Percentiles rank a stretch among this genome's conserved stretches.
Conservation (phyloP, 2,329 filamentous ascomycete genomes). For the Penicillium sp. region DNA sequence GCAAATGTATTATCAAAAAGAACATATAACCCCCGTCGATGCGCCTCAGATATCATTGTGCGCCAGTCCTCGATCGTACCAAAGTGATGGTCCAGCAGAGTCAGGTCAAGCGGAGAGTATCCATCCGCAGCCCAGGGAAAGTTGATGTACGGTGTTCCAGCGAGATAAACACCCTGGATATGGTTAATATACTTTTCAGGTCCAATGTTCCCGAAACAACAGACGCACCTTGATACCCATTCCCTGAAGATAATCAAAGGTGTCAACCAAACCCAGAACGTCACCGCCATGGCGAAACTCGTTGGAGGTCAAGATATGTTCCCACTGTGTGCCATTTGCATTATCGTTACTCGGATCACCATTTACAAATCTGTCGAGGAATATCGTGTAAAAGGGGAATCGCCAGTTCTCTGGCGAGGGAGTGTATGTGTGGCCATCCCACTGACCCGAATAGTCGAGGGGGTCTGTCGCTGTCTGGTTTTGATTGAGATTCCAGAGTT, state of each 20-base stretch:
- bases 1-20: conserved; percentile 66
- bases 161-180: conserved; percentile 59
- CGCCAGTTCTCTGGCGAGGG: conserved; percentile 63
- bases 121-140: conserved; percentile 63
- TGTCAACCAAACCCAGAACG: conserved; percentile 58
- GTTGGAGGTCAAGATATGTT: conserved; percentile 60
- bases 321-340: conserved; percentile 59
- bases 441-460: conserved; percentile 58
- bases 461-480: conserved; percentile 57
- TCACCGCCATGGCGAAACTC: conserved; percentile 66
- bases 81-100: conserved; percentile 62
- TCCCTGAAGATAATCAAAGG: conserved; percentile 64
- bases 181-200: neutral
- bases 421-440: conserved; percentile 52
- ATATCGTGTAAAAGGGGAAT: conserved; percentile 65
- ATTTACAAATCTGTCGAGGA: conserved; percentile 65
- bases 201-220: conserved; percentile 6
- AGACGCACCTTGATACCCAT: conserved; percentile 60
- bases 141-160: conserved; percentile 64
- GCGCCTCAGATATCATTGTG: conserved; percentile 58
- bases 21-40: conserved; percentile 63
- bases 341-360: conserved; percentile 65
- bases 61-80: conserved; percentile 61
- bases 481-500: conserved; percentile 55
- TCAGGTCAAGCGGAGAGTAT: conserved; percentile 62